A percentile compares a stretch with the other conserved stretches of the same genome.
These are phyloP conservation scores for Neoboletus magnificus DNA, from an alignment of 768 basidiomycete genomes.

Conservation along the genomic window DNA sequence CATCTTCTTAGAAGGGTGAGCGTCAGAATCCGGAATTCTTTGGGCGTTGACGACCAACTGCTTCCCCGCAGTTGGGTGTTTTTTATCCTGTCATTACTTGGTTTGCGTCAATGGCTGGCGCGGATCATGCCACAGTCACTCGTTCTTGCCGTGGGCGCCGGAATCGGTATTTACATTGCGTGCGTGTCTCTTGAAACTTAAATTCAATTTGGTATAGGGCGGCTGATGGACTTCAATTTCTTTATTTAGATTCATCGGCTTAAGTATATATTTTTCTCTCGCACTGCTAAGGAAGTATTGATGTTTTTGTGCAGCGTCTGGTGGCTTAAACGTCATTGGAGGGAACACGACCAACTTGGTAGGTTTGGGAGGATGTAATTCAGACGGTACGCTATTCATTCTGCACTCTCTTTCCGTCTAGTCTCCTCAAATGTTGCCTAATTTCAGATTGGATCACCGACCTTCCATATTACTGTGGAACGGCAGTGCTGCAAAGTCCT, in stretches of 20 bases:
- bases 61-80: slow-evolving; percentile 64
- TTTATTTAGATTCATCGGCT: slow-evolving; percentile 61
- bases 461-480: slow-evolving; percentile 58
- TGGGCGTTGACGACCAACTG: not conserved
- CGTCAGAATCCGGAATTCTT: slow-evolving; percentile 2
- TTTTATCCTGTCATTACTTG: slow-evolving; percentile 72
- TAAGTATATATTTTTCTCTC: slow-evolving; percentile 43
- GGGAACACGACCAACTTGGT: slow-evolving; percentile 69
- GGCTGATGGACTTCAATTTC: slow-evolving; percentile 11
- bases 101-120: slow-evolving; percentile 86
- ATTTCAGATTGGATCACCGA: slow-evolving; percentile 40
- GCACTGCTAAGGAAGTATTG: not conserved
- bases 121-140: slow-evolving; percentile 87
- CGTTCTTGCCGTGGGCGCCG: slow-evolving; percentile 79
- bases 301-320: slow-evolving; percentile 40
- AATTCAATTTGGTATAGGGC: not conserved
- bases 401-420: slow-evolving; percentile 1
- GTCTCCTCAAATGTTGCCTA: slow-evolving; percentile 4
- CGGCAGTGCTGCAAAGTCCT: slow-evolving; percentile 64
- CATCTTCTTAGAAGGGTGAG: slow-evolving; percentile 84
- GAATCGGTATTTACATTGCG: slow-evolving; percentile 87
- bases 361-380: slow-evolving; percentile 69
- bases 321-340: slow-evolving; percentile 73
- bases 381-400: slow-evolving; percentile 38
- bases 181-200: slow-evolving; percentile 35